Base-by-base conservation (phyloP, 345 rosid genomes). In the Dipteronia sinensis region DNA sequence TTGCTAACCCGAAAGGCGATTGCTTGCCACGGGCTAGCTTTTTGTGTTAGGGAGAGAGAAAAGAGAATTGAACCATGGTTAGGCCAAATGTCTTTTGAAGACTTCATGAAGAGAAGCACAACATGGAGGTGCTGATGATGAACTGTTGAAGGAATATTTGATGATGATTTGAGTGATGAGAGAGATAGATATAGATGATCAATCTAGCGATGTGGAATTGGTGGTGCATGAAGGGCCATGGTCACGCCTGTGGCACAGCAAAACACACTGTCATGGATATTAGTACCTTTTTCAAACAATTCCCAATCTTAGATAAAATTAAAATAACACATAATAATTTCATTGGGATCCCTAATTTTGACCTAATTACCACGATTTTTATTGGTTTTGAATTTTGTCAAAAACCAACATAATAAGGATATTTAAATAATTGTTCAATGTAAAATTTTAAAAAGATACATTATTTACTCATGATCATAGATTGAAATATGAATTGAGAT, bases 221-320 rank as follows among this genome's bases (percentile, higher is more conserved):
- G 88, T 42, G 90, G 89, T 67, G 90, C 89, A 81, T 80, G 92
- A 65, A 88, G 86, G 71, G 95, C 88, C 85, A 77, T 76, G 78
- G 86, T 89, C 89, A 95, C 88, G 95, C 99, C 98, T 93, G 99
- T 78, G 94, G 97, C 85, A 92, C 93, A 88, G 98, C 99, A 89
- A 92, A 95, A 83, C 95, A 92, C 86, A 93, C 99, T 95, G 98
- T 89, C 92, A 93, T 85, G 90, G 87, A 83, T 85, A 77, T 93
- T 84, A 93, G 91, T 81, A 87, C 67, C 76, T 74, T 78, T 40
- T 63, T 20, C 23, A 70, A 22, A 31, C 68, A 46, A 34, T 29
- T 31, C 8, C 38, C 38, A 34, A 34, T 34, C 3, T 27, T 27
- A 27, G 27, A 27, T 0, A 27, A 27, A 27, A 27, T 0, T 27